phyloP scores from a whole-genome alignment of 2,329 filamentous ascomycete species.

The Talaromyces sp. region DNA sequence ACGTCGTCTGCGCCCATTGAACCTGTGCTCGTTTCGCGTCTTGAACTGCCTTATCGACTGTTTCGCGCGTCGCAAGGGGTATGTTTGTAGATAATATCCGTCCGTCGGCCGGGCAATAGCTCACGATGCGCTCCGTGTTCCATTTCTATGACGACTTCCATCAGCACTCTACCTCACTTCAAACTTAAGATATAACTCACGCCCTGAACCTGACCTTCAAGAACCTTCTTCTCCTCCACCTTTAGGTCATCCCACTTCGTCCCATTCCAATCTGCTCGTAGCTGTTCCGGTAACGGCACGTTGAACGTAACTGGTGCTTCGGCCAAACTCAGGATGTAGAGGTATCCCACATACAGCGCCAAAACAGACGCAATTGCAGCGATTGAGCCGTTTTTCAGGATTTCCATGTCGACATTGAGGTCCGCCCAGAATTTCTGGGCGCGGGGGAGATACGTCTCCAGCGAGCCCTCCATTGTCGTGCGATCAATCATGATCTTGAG shows the following conservation, averaged over 20 bases:
- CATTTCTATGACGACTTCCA: conserved; percentile 34
- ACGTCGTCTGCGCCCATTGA: conserved; percentile 75
- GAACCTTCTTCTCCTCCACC: conserved; percentile 34
- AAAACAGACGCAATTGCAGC: conserved; percentile 31
- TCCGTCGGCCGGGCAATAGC: conserved; percentile 77
- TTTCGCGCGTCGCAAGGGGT: conserved; percentile 71
- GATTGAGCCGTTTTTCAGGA: conserved; percentile 30
- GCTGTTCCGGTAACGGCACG: conserved; percentile 38
- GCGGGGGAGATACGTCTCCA: conserved; percentile 22
- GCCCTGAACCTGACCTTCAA: conserved; percentile 40
- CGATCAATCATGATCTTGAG: not conserved
- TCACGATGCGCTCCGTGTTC: conserved; percentile 41
- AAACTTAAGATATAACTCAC: conserved; percentile 29
- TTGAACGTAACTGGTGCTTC: conserved; percentile 41
- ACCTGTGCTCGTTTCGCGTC: conserved; percentile 72
- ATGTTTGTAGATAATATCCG: conserved; percentile 65
- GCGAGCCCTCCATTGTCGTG: conserved; percentile 15
- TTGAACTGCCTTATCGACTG: conserved; percentile 75
- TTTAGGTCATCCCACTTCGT: conserved; percentile 39
- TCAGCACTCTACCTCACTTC: conserved; percentile 8
- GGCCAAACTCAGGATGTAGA: conserved; percentile 30
- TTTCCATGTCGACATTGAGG: conserved; percentile 25
- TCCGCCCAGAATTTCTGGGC: conserved; percentile 25
- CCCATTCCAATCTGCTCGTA: conserved; percentile 32
- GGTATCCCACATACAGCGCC: conserved; percentile 34